Conservation (phyloP, 2,329 filamentous ascomycete species). For the Aspergillus brunneoviolaceus region DNA sequence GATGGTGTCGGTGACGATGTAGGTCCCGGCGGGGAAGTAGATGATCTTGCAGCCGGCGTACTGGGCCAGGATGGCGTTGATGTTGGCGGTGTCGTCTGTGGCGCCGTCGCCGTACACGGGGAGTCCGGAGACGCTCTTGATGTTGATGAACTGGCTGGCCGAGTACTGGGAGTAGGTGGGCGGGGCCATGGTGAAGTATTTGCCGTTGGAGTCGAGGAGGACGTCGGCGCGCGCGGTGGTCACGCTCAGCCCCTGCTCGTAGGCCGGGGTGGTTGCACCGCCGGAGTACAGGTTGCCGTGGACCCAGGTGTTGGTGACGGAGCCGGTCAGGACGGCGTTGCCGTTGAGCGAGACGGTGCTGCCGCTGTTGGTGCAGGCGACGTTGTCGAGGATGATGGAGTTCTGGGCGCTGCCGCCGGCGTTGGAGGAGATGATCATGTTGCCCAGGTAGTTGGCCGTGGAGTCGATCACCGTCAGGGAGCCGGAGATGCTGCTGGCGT, state of each 20-base stretch:
- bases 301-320: slow-evolving; percentile 30
- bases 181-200: slow-evolving; percentile 43
- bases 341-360: slow-evolving; percentile 29
- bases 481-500: slow-evolving; percentile 23
- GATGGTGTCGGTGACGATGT: slow-evolving; percentile 49
- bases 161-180: slow-evolving; percentile 48
- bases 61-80: slow-evolving; percentile 34
- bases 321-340: slow-evolving; percentile 20
- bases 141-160: slow-evolving; percentile 45
- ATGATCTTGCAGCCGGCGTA: slow-evolving; percentile 50
- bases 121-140: slow-evolving; percentile 45
- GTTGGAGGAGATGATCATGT: slow-evolving; percentile 20
- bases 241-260: slow-evolving; percentile 28
- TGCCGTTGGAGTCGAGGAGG: slow-evolving; percentile 30
- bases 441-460: slow-evolving; percentile 12
- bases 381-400: slow-evolving; percentile 32
- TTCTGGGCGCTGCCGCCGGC: slow-evolving; percentile 33
- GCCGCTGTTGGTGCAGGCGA: slow-evolving; percentile 24
- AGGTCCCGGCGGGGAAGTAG: slow-evolving; percentile 58
- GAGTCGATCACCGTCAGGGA: slow-evolving; percentile 26
- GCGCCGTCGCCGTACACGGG: slow-evolving; percentile 46
- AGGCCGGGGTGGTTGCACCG: slow-evolving; percentile 27
- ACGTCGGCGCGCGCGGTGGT: slow-evolving; percentile 28
- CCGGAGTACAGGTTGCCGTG: slow-evolving; percentile 34
- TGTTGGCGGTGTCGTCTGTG: slow-evolving; percentile 39